Base-by-base conservation (phyloP, 1,139 yeast genomes). In the Nakaseomyces bracarensis region DNA sequence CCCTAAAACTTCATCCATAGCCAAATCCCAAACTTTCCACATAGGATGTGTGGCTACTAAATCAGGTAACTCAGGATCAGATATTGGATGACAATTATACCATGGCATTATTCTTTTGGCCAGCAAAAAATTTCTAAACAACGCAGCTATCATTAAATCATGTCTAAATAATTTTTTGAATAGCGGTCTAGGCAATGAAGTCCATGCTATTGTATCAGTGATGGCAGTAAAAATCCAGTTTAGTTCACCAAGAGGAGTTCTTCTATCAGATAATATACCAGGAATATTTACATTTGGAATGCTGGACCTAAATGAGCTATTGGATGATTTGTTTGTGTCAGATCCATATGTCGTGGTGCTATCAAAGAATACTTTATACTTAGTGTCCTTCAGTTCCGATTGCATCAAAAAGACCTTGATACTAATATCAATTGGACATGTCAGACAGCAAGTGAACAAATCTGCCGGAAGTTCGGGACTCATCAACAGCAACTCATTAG, bases 11-110 rank as follows among this genome's bases (percentile, higher is more conserved):
- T 91, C 96, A 61, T 91, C 97, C 39, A 91, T 82, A 0, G 98
- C 97, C 55, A 91, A 69, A 59, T 93, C 98, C 98, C 98, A 91
- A 0, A 96, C 82, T 49, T 87, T 94, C 99, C 99, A 91, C 86
- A 91, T 82, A 10, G 95, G 79, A 59, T 93, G 97, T 49, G 75
- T 74, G 41, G 85, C 77, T 2, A 80, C 77, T 9, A 78, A 69
- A 45, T 86, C 89, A 0, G 98, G 98, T 33, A 91, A 68, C 10
- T 85, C 87, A 0, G 99, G 99, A 50, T 86, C 94, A 27, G 96
- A 85, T 3, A 89, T 78, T 1, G 98, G 98, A 59, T 87, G 94
- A 60, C 97, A 89, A 49, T 89, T 87, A 53, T 84, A 79, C 53
- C 83, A 82, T 6, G 96, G 87, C 97, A 93, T 87, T 41, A 91